Base-by-base conservation (phyloP, 2,329 filamentous ascomycete genomes). In the Didymellaceae sp. region DNA sequence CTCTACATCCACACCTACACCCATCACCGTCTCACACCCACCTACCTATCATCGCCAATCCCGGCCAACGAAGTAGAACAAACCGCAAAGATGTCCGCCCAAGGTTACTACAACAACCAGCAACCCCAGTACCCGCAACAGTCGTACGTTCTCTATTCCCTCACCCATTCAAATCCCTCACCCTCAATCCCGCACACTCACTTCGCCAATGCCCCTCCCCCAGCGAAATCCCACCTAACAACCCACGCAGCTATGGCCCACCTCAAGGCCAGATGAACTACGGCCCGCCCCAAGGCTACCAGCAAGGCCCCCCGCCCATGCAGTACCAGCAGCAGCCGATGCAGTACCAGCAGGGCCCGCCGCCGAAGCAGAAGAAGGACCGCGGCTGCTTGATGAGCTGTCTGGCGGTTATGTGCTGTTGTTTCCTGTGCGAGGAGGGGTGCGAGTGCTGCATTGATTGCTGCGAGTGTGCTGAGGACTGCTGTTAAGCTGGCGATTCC, bases 361-460 rank as follows among this genome's bases (percentile, higher is more conserved):
- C 75, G 20, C 74, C 75, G 39, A 72, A 74, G 55, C 68, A 78
- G 63, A 77, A 79, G 65, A 79, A 79, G 63, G 75, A 70, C 24
- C 28, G 67, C 11, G 66, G 67, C 7, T 71, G 67, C 47, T 52
- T 72, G 42, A 22, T 20, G 5, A 13, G 34, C 35, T 68, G 68
- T 58, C 35, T 72, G 38, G 70, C 70, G 3, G 60, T 63, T 4
- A 54, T 86, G 28, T 86, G 83, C 74, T 87, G 84, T 68, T 86
- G 83, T 65, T 86, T 83, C 71, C 76, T 86, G 21, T 85, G 82
- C 62, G 84, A 86, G 65, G 84, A 86, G 70, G 77, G 80, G 21
- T 86, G 84, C 62, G 83, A 86, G 68, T 86, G 83, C 73, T 86
- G 83, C 65, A 74, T 78, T n/a, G 83, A 86, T 5, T 85, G 82